Conservation (phyloP, 2,329 filamentous ascomycete species). For the Fusarium penzigii region DNA sequence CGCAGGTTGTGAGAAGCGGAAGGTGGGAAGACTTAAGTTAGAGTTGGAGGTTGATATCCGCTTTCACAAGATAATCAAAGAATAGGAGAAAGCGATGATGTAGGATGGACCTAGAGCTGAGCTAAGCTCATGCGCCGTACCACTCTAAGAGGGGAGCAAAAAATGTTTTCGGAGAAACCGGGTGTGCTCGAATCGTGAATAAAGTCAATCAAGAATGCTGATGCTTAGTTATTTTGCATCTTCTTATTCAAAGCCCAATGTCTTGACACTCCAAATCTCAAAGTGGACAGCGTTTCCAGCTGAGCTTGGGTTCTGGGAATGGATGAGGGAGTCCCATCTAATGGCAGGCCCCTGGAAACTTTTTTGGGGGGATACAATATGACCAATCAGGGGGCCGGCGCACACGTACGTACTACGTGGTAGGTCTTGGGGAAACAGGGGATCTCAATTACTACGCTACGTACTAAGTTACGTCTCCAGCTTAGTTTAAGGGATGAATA, state of each 20-base stretch:
- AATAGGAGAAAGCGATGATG: background rate
- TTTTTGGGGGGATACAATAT: background rate
- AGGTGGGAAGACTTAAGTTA: conserved; percentile 12
- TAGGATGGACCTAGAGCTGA: background rate
- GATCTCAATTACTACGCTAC: background rate
- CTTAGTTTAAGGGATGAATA: too few species aligned
- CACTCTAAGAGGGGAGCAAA: conserved; percentile 5
- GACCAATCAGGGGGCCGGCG: background rate
- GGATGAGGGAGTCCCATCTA: background rate
- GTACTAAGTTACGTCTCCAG: too few species aligned
- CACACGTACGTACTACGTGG: background rate
- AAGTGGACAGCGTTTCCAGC: conserved; percentile 27
- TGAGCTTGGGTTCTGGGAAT: conserved; percentile 12
- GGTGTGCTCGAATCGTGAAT: conserved; percentile 1
- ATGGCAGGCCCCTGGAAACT: background rate
- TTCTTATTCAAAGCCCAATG: background rate
- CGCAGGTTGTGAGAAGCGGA: conserved; percentile 2
- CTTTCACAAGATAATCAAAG: conserved; percentile 4
- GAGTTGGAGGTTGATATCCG: conserved; percentile 9
- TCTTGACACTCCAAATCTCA: conserved; percentile 14
- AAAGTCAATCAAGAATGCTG: conserved; percentile 6
- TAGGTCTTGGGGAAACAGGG: background rate
- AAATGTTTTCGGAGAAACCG: background rate
- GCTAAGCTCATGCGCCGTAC: background rate
- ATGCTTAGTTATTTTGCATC: conserved; percentile 8